These are phyloP conservation scores for Phanerochaete carnosa DNA, from an alignment of 768 basidiomycete genomes.

Conservation along the genomic window DNA sequence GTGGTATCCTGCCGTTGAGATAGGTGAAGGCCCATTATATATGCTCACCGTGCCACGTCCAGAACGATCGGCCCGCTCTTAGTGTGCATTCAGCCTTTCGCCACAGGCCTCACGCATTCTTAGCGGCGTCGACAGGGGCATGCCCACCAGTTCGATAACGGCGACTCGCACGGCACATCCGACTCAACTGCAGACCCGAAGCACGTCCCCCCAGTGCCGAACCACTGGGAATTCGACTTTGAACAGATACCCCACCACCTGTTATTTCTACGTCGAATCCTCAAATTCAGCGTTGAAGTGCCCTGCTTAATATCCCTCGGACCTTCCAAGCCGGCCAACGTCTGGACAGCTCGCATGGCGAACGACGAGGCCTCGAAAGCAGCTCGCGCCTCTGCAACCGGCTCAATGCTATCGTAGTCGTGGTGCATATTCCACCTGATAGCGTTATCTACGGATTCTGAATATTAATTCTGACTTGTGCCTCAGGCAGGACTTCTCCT, in stretches of 20 bases:
- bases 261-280: background rate
- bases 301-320: background rate
- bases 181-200: background rate
- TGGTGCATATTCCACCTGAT: background rate
- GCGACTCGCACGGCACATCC: too few relatives aligned
- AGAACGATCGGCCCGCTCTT: too few relatives aligned
- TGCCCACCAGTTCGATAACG: too few relatives aligned
- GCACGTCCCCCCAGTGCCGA: background rate
- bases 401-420: background rate
- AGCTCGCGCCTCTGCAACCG: background rate
- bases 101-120: too few relatives aligned
- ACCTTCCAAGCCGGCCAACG: background rate
- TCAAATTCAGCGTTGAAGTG: background rate
- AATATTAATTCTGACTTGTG: background rate
- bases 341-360: background rate
- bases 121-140: background rate
- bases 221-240: background rate
- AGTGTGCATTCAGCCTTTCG: too few relatives aligned
- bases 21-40: too few relatives aligned
- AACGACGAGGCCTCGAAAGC: background rate
- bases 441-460: background rate
- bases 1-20: too few relatives aligned
- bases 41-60: too few relatives aligned
- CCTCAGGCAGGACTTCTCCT: slow-evolving; percentile 7
- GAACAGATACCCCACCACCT: background rate